These are phyloP conservation scores for Camellia japonica DNA, from an alignment of 148 eudicot genomes.

Conservation along the genomic window DNA sequence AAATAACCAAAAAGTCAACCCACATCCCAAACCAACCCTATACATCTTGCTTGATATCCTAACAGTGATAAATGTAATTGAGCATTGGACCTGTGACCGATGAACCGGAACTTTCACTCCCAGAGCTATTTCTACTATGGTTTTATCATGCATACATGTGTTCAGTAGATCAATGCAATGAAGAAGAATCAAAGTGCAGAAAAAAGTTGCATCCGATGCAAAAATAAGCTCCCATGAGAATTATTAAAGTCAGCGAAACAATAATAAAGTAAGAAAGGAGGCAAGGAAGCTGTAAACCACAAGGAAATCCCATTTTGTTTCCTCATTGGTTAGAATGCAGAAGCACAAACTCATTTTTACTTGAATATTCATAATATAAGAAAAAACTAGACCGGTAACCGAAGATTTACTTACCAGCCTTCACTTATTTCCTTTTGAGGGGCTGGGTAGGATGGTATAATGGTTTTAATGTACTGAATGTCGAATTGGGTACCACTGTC, in stretches of 20 bases:
- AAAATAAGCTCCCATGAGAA: neutral
- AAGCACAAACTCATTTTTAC: neutral
- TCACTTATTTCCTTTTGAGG: neutral
- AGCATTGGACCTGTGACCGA: no score
- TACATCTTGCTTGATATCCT: no score
- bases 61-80: no score
- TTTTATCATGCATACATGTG: neutral
- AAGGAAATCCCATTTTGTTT: neutral
- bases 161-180: neutral
- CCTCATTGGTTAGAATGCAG: neutral
- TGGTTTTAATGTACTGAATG: neutral
- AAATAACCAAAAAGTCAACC: no score
- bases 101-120: no score
- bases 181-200: neutral
- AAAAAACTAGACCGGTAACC: no score
- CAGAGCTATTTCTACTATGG: no score
- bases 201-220: neutral
- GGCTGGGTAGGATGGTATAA: neutral
- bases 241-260: no score
- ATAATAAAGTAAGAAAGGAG: no score
- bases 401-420: neutral
- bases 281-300: neutral
- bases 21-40: no score
- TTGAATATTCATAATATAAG: no score
- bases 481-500: neutral